Base-by-base conservation (phyloP, 2,329 filamentous ascomycete genomes). In the Paecilomyces variotii region DNA sequence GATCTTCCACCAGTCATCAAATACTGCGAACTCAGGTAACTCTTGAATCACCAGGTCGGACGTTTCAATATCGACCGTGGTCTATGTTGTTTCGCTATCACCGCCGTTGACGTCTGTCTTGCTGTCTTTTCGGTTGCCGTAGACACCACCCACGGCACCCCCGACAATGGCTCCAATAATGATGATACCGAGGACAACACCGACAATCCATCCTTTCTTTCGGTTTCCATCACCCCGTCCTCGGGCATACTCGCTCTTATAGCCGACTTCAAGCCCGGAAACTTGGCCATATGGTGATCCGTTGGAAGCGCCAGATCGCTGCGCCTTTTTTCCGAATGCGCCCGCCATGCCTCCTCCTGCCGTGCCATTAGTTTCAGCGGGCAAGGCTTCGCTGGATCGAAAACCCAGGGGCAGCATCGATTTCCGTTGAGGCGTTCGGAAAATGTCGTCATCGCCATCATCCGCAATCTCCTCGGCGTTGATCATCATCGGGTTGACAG, bases 1-100 rank as follows among this genome's bases (percentile, higher is more conserved):
- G 57, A 88, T 79, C 78, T 97, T 97, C 93, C 93, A 97, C 2
- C 91, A 91, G 80, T 97, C 93, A 71, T 97, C 93, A 71, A 97
- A 97, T 9, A 91, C 91, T 70, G 92, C 90, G 72, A 97, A 97
- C 85, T 84, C 85, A 60, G 76, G 97, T 95, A 74, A 96, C 89
- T 1, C 76, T 65, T 7, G 90, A 95, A 72, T 93, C 78, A 72
- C 87, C 86, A 72, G 81, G 76, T 5, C 19, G 19, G 19, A 96
- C 82, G 63, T 93, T 89, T 50, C 87, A 86, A 65, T 89, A 19
- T 45, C 35, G 14, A 45, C 35, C 12, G 12, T n/a, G 19, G 14
- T 4, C 39, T 7, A 14, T 10, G 76, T 78, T 55, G 73, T 66
- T n/a, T 27, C 34, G 12, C 50, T 59, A 57, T 66, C 63, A 63